These are phyloP conservation scores for Phytophthora aleatoria DNA, from an alignment of 352 stramenopile genomes.

Conservation along the genomic window DNA sequence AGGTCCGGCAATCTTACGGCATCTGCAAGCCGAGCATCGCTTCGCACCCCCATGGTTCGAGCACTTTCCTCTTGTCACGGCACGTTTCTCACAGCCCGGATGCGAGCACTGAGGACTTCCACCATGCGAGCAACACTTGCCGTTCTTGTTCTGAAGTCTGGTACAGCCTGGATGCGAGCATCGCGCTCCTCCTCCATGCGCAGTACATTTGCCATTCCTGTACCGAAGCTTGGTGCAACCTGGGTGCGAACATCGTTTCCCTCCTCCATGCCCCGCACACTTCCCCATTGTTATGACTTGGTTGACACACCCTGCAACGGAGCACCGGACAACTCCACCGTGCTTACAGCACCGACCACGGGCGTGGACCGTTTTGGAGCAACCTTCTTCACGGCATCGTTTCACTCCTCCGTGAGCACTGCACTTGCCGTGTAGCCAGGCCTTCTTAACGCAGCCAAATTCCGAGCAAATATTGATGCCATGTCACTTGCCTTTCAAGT, in stretches of 20 bases:
- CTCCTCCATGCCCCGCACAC: not conserved
- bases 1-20: not conserved
- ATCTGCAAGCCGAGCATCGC: not conserved
- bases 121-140: slow-evolving; percentile 1
- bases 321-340: not conserved
- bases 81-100: not conserved
- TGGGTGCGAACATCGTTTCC: not conserved
- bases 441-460: not conserved
- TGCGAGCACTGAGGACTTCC: slow-evolving; percentile 2
- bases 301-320: not conserved
- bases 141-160: slow-evolving; percentile 2
- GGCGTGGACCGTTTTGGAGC: not conserved
- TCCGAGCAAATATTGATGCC: slow-evolving; percentile 1
- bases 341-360: not conserved
- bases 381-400: not conserved
- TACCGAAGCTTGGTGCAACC: slow-evolving; percentile 1
- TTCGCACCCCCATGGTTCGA: slow-evolving; percentile 1
- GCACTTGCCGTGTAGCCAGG: not conserved
- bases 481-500: not conserved
- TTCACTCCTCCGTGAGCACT: not conserved
- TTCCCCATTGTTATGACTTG: slow-evolving; percentile 1
- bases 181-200: not conserved
- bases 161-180: not conserved
- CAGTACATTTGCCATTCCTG: not conserved
- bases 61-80: not conserved